Percentiles rank a stretch among this genome's conserved stretches.
These are phyloP conservation scores for Crithidia mellificae DNA, from an alignment of 208 protist species.

Conservation along the genomic window DNA sequence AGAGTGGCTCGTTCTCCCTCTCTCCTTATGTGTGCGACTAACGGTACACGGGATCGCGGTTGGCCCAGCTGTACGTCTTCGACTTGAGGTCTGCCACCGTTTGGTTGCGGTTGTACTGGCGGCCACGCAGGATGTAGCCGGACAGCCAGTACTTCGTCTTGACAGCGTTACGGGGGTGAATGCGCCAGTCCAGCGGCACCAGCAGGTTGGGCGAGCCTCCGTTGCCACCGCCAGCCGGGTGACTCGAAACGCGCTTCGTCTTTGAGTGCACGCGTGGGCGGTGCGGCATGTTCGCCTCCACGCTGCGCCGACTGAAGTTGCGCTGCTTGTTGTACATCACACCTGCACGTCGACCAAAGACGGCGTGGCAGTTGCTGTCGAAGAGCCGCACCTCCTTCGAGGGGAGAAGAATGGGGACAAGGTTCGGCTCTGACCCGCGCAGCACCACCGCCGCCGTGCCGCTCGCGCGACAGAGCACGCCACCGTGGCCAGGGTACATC, in stretches of 20 bases:
- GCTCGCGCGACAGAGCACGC: slow-evolving; percentile 79
- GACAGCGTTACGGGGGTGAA: slow-evolving; percentile 86
- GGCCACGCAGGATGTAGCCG: slow-evolving; percentile 87
- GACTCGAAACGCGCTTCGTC: slow-evolving; percentile 83
- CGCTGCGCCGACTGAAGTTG: slow-evolving; percentile 70
- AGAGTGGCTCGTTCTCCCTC: not conserved
- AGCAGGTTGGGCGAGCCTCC: slow-evolving; percentile 83
- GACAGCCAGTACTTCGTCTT: slow-evolving; percentile 94
- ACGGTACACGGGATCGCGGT: slow-evolving; percentile 87
- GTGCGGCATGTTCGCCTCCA: slow-evolving; percentile 84
- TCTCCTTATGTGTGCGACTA: slow-evolving; percentile 20
- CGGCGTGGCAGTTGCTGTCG: slow-evolving; percentile 82
- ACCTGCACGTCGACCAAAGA: slow-evolving; percentile 86
- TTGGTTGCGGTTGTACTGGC: slow-evolving; percentile 86
- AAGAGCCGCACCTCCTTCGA: slow-evolving; percentile 93
- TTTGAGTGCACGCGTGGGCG: slow-evolving; percentile 85
- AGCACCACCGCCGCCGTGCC: slow-evolving; percentile 87
- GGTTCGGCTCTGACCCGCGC: slow-evolving; percentile 84
- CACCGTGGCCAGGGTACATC: slow-evolving; percentile 91
- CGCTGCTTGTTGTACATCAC: slow-evolving; percentile 90
- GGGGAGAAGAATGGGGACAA: slow-evolving; percentile 88
- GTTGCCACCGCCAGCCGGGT: slow-evolving; percentile 90
- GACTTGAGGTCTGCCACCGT: slow-evolving; percentile 89
- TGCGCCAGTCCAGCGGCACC: slow-evolving; percentile 90
- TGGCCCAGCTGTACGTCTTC: slow-evolving; percentile 92